phyloP scores from a whole-genome alignment of 805 yeast species.

The Candida maltosa region DNA sequence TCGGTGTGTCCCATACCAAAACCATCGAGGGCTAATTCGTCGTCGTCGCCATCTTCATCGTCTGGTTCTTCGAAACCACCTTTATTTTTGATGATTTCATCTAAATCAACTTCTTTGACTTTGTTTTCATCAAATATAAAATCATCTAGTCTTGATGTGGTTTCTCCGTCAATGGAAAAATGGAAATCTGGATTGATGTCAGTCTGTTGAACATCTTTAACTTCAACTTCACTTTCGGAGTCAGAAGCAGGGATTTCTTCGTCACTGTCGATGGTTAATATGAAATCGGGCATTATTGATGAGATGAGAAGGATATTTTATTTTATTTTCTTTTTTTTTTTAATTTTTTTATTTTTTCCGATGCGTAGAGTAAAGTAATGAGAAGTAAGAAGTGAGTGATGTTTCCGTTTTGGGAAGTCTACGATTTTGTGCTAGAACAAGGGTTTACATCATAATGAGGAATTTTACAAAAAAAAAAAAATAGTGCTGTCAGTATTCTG shows the following conservation, averaged over 20 bases:
- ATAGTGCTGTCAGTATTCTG: too few relatives aligned
- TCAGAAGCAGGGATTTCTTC: slow-evolving; percentile 29
- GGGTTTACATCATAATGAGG: too few relatives aligned
- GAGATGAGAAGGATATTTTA: slow-evolving; percentile 3
- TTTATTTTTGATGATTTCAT: slow-evolving; percentile 79
- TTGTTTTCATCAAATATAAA: slow-evolving; percentile 59
- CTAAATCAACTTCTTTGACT: slow-evolving; percentile 75
- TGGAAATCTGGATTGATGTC: slow-evolving; percentile 73
- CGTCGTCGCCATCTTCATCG: slow-evolving; percentile 26
- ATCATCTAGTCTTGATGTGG: slow-evolving; percentile 52
- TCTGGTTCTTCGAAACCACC: slow-evolving; percentile 74
- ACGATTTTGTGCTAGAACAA: too few relatives aligned
- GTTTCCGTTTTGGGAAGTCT: too few relatives aligned
- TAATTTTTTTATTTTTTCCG: not conserved
- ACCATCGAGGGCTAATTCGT: slow-evolving; percentile 26
- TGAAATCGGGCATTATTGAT: slow-evolving; percentile 43
- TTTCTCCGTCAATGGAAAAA: slow-evolving; percentile 63
- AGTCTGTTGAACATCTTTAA: slow-evolving; percentile 34
- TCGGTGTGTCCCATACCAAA: too few relatives aligned
- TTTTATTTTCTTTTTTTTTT: not conserved
- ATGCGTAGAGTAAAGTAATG: not conserved
- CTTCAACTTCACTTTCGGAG: slow-evolving; percentile 18
- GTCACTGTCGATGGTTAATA: slow-evolving; percentile 77
- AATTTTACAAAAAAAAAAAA: too few relatives aligned
- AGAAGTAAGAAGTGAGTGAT: too few relatives aligned